Percentiles rank a stretch among this genome's conserved stretches.
These are phyloP conservation scores for Nigrograna mackinnonii DNA, from an alignment of 2,329 filamentous ascomycete genomes.

Conservation along the genomic window DNA sequence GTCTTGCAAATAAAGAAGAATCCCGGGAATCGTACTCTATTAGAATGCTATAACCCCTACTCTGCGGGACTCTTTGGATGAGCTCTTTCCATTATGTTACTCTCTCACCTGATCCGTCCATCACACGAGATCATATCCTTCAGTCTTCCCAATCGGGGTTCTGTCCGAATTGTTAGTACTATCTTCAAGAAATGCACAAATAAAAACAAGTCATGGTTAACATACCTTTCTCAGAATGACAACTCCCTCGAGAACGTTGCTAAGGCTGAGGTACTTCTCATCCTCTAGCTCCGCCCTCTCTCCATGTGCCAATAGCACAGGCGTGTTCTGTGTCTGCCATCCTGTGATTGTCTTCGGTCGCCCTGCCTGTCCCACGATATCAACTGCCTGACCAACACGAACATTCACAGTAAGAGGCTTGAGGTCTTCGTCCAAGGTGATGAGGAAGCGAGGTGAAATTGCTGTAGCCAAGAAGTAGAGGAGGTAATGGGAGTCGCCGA, in stretches of 20 bases:
- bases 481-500: slow-evolving; percentile 81
- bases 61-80: too few relatives aligned
- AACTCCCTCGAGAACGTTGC: slow-evolving; percentile 87
- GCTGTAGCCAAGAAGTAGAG: slow-evolving; percentile 96
- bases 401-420: slow-evolving; percentile 95
- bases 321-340: slow-evolving; percentile 99
- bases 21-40: too few relatives aligned
- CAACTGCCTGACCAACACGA: slow-evolving; percentile 94
- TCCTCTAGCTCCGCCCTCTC: slow-evolving; percentile 97
- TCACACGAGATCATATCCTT: slow-evolving; percentile 14
- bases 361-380: slow-evolving; percentile 96
- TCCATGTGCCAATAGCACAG: slow-evolving; percentile 89
- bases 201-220: slow-evolving; percentile 3
- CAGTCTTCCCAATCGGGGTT: slow-evolving; percentile 52
- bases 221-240: slow-evolving; percentile 96
- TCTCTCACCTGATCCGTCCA: too few relatives aligned
- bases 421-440: slow-evolving; percentile 93
- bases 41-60: too few relatives aligned
- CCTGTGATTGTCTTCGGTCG: slow-evolving; percentile 98
- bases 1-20: too few relatives aligned
- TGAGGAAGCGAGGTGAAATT: slow-evolving; percentile 95
- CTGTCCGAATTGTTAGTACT: slow-evolving; percentile 21
- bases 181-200: background rate
- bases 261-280: slow-evolving; percentile 93
- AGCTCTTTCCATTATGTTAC: too few relatives aligned